Percentiles rank a stretch among this genome's conserved stretches.
These are phyloP conservation scores for Arthroderma uncinatum DNA, from an alignment of 2,329 filamentous ascomycete species.

Conservation along the genomic window DNA sequence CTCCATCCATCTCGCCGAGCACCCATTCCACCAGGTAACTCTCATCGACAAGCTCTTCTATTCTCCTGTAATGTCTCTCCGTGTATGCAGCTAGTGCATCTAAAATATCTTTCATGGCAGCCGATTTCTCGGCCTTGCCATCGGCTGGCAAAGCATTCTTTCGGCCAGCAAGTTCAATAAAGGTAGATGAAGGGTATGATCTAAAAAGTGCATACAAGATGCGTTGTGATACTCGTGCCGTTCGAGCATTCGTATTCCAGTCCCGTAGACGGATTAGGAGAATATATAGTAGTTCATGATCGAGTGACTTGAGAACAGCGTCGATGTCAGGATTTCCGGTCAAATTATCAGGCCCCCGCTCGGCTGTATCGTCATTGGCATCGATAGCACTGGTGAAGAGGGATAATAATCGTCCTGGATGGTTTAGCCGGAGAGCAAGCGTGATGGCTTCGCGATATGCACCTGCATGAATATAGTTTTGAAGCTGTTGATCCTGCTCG, in stretches of 20 bases:
- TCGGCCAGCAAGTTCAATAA: constrained; percentile 53
- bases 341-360: constrained; percentile 24
- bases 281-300: constrained; percentile 73
- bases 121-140: constrained; percentile 23
- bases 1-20: constrained; percentile 77
- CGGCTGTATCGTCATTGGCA: constrained; percentile 25
- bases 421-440: constrained; percentile 83
- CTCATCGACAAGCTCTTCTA: constrained; percentile 86
- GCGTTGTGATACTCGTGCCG: constrained; percentile 71
- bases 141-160: constrained; percentile 9
- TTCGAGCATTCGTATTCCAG: constrained; percentile 94
- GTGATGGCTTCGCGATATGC: constrained; percentile 90
- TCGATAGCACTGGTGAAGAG: constrained; percentile 74
- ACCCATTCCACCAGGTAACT: constrained; percentile 93
- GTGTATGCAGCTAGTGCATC: constrained; percentile 84
- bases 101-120: constrained; percentile 65
- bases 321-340: constrained; percentile 54
- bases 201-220: constrained; percentile 70
- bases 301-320: constrained; percentile 65
- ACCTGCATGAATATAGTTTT: constrained; percentile 80
- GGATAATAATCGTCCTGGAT: constrained; percentile 72
- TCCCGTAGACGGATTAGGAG: constrained; percentile 75
- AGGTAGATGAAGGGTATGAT: constrained; percentile 65
- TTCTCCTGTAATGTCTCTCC: constrained; percentile 78
- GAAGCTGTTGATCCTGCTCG: constrained; percentile 86